Evolutionary conservation across 352 stramenopile genomes (phyloP), one percentile per base, ranked within the genome.

Genomic region (Phytophthora melonis): DNA sequence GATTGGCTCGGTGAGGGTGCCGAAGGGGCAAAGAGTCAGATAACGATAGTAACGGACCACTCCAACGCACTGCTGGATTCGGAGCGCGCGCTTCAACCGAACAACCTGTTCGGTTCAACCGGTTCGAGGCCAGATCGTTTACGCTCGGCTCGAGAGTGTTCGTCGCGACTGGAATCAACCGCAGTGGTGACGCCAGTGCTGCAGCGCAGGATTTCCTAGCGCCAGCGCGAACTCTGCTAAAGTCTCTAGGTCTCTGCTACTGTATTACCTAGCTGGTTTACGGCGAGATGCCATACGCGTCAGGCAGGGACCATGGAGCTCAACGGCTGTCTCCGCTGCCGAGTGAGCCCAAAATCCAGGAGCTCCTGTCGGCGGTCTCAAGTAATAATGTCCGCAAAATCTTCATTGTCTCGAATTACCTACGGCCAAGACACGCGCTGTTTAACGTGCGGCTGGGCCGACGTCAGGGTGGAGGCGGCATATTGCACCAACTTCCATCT

Each of bases 21-120:
- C 55, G 47, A 52, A 65, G 55, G 30, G 32, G 13, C 54, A 60
- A 36, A 36, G 47, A 75, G 63, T 67, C 68, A 75, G 63, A 67
- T 34, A 5, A 32, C 32, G 50, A 50, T 39, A 72, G 53, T 69
- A 74, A 70, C 50, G 43, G 34, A 27, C 53, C 57, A 25, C 58
- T 25, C 45, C 34, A 39, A 65, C 23, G 23, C 23, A 32, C 27
- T 7, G 56, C 58, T 65, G 58, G 66, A 67, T 68, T 61, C 32
- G 52, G 47, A 25, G 23, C 41, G 54, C 18, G 66, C 60, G 58
- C 10, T 16, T 45, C 66, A 68, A 73, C 60, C 5, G 19, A 52
- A 64, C 58, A 63, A 72, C 66, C 47, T n/a, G 13, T 16, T 14
- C 9, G 13, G 34, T 16, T 41, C 8, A 11, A 41, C 13, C 34